These are phyloP conservation scores for Picochlorum sp. DNA, from an alignment of 139 green algal species.

Conservation along the genomic window DNA sequence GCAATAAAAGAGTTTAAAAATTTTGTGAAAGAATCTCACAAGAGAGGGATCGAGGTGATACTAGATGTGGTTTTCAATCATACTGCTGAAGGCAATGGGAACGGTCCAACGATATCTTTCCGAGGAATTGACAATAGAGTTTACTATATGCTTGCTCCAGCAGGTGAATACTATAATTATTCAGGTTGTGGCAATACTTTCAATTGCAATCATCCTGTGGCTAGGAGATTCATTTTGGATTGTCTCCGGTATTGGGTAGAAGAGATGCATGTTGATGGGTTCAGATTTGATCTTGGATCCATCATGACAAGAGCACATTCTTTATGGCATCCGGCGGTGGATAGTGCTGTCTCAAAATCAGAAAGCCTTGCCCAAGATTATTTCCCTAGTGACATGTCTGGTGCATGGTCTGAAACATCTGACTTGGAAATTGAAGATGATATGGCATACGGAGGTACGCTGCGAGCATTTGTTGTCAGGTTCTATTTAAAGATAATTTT, in stretches of 20 bases:
- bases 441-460: background rate
- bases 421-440: background rate
- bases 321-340: constrained; percentile 46
- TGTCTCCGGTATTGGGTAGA: constrained; percentile 89
- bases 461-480: too few species aligned
- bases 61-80: constrained; percentile 99
- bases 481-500: too few species aligned
- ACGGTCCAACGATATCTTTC: constrained; percentile 85
- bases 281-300: constrained; percentile 91
- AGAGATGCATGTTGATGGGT: constrained; percentile 84
- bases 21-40: constrained; percentile 85
- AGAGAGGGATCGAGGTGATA: constrained; percentile 92
- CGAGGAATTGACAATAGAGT: constrained; percentile 89
- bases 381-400: constrained; percentile 7
- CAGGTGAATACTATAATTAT: constrained; percentile 97
- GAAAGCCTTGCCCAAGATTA: background rate
- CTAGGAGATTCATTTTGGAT: constrained; percentile 85
- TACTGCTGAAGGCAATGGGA: constrained; percentile 93
- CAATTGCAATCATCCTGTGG: constrained; percentile 97
- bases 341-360: background rate
- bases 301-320: constrained; percentile 87
- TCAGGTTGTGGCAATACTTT: constrained; percentile 96
- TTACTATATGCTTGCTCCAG: constrained; percentile 97
- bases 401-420: background rate
- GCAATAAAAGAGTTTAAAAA: constrained; percentile 87